Percentiles rank a stretch among this genome's conserved stretches.
Evolutionary conservation across 805 yeast species (phyloP).

Genomic region (Sugiyamaella smithiae): DNA sequence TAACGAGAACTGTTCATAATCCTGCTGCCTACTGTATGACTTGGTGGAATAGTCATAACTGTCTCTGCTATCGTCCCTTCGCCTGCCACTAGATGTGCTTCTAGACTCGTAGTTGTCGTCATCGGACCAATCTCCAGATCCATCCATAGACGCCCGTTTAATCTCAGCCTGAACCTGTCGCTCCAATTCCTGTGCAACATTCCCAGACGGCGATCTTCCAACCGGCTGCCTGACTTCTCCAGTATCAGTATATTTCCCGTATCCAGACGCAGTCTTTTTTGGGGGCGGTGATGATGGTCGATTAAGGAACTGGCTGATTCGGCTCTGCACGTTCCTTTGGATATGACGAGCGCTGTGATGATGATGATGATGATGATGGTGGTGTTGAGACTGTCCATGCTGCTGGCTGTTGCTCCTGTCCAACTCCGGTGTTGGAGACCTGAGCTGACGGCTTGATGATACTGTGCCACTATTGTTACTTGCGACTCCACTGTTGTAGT

Average conservation of each 20-base stretch:
- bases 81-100: background rate
- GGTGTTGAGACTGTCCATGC: background rate
- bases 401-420: background rate
- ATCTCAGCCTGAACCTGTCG: constrained; percentile 3
- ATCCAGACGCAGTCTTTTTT: constrained; percentile 69
- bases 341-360: background rate
- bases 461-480: background rate
- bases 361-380: background rate
- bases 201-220: constrained; percentile 3
- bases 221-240: constrained; percentile 10
- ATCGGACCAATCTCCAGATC: background rate
- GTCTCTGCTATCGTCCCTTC: background rate
- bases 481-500: background rate
- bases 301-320: constrained; percentile 34
- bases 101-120: background rate
- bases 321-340: constrained; percentile 30
- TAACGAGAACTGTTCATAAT: too few species aligned
- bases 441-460: background rate
- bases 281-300: constrained; percentile 41
- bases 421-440: background rate
- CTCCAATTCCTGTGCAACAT: background rate
- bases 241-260: constrained; percentile 62
- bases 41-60: too few species aligned
- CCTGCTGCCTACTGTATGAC: too few species aligned
- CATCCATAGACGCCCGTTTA: background rate